phyloP scores from a whole-genome alignment of 2,329 filamentous ascomycete genomes.

The Epichloe bromicola region DNA sequence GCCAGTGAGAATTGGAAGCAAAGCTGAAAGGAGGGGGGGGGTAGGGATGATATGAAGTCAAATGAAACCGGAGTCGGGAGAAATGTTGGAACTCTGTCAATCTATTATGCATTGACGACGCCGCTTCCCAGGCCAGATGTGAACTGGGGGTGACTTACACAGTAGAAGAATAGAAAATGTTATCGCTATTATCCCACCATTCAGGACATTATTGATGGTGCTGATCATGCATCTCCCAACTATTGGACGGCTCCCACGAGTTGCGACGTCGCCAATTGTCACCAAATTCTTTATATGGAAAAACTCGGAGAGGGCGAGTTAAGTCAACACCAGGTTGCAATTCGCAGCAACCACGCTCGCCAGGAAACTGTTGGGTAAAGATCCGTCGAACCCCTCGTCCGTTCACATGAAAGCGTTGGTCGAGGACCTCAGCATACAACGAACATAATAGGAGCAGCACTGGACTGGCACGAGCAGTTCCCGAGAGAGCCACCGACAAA shows the following conservation, averaged over 20 bases:
- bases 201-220: slow-evolving; percentile 5
- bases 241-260: neutral
- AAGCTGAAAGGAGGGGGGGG: neutral
- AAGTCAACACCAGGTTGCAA: neutral
- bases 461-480: slow-evolving; percentile 4
- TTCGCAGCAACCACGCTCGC: neutral
- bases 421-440: neutral
- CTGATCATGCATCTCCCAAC: slow-evolving; percentile 1
- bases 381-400: neutral
- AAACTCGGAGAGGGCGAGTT: neutral
- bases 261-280: slow-evolving; percentile 1
- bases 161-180: slow-evolving; percentile 2
- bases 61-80: neutral
- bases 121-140: neutral
- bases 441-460: neutral
- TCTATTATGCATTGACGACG: neutral
- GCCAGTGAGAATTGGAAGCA: neutral
- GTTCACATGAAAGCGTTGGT: slow-evolving; percentile 1
- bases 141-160: slow-evolving; percentile 2
- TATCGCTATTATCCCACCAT: slow-evolving; percentile 6
- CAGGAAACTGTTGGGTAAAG: neutral
- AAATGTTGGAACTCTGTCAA: neutral
- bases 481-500: neutral
- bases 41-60: neutral
- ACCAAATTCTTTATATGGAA: neutral